Evolutionary conservation across 2,329 filamentous ascomycete genomes (phyloP), one percentile per base, ranked within the genome.

Genomic region (Pyricularia sp.): DNA sequence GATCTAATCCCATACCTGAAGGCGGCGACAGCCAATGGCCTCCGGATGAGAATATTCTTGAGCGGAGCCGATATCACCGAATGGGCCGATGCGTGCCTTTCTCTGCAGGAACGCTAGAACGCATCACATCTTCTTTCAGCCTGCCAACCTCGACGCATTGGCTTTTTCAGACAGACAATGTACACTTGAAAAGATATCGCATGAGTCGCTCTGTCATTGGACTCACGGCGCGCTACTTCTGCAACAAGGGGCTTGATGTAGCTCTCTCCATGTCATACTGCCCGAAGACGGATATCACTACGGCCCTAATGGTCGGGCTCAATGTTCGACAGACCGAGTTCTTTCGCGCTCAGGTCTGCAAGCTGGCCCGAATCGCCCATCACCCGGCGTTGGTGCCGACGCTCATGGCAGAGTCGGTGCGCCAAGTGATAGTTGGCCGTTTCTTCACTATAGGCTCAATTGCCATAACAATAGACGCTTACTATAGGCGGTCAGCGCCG

Each of bases 351-450:
- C 16, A 61, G 60, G 16, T 61, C 30, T n/a, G 12, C 30, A 31
- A 16, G n/a, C 60, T 61, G 30, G 60, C 60, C 9, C 60, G 60
- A 19, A 12, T 61, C 9, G 60, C 60, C n/a, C 60, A 61, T 24
- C 60, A 61, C 30, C 60, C 60, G 60, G 60, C 60, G 30, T 35
- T 61, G 30, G 30, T 61, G 16, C 60, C 60, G 16, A 61, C 60
- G 8, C 13, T 61, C 4, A 31, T 61, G 60, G 24, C 24, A 35
- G 30, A 31, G 16, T 31, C 7, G 7, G 13, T 35, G 30, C 60
- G 60, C 30, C 13, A 13, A 19, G 60, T 33, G 13, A 7, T 61
- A 9, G 60, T 22, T 31, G 9, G 19, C 60, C 30, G 16, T 3
- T 9, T 31, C 28, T 8, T 3, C 28, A 8, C 16, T n/a, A 35